Conservation (phyloP, 2,329 filamentous ascomycete genomes). For the Diplodia sapinea region DNA sequence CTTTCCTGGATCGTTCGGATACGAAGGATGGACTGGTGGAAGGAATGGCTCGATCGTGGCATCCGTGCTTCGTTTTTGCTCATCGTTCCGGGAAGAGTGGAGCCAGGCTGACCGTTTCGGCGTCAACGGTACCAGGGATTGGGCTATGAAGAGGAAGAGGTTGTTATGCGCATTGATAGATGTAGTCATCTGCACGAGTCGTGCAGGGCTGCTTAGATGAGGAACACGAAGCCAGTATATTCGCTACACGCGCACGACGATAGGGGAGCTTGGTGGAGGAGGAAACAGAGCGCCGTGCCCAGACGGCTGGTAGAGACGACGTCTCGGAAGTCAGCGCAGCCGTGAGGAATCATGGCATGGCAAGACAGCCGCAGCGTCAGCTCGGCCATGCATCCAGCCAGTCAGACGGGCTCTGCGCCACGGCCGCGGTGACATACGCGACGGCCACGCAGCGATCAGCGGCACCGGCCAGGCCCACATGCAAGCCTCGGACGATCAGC, state of each 20-base stretch:
- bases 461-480: constrained; percentile 19
- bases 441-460: constrained; percentile 27
- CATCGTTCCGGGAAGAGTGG: constrained; percentile 1
- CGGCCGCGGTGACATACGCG: constrained; percentile 20
- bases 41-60: background rate
- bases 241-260: background rate
- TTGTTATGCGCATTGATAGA: constrained; percentile 1
- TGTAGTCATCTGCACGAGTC: constrained; percentile 6
- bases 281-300: background rate
- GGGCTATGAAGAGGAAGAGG: background rate
- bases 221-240: background rate
- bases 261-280: background rate
- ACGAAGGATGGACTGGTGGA: background rate
- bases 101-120: background rate
- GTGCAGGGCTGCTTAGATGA: constrained; percentile 6
- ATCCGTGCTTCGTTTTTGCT: background rate
- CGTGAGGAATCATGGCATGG: background rate
- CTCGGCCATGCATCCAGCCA: background rate
- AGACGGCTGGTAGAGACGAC: background rate
- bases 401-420: constrained; percentile 6
- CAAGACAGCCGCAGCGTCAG: background rate
- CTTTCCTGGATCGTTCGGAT: background rate
- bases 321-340: background rate
- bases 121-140: too few relatives aligned
- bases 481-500: constrained; percentile 27